phyloP scores from a whole-genome alignment of 2,329 filamentous ascomycete species.

The Pyricularia grisea region DNA sequence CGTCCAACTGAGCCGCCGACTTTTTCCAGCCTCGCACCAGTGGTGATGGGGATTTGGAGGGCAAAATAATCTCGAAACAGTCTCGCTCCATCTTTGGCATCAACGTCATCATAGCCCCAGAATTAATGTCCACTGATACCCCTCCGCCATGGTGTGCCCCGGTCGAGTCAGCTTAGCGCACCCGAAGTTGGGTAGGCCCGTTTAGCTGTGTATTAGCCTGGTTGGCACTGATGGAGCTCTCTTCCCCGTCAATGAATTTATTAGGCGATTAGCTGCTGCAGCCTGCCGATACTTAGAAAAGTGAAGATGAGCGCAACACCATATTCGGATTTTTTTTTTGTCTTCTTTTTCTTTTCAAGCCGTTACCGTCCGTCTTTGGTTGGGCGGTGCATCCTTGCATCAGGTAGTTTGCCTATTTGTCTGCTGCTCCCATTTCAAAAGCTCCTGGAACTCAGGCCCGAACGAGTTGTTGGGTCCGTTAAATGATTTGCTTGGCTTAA shows the following conservation, averaged over 20 bases:
- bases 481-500: neutral
- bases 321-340: neutral
- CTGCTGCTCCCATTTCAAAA: neutral
- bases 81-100: neutral
- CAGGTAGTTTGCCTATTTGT: neutral
- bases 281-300: neutral
- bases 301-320: neutral
- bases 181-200: neutral
- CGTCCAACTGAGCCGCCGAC: neutral
- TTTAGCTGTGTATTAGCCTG: neutral
- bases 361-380: neutral
- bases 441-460: neutral
- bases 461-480: neutral
- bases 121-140: neutral
- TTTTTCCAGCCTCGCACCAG: neutral
- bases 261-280: neutral
- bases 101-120: slow-evolving; percentile 1
- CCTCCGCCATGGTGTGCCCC: neutral
- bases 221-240: neutral
- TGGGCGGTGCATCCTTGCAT: neutral
- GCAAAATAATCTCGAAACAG: neutral
- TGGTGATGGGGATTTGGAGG: neutral
- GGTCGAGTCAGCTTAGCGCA: slow-evolving; percentile 2
- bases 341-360: neutral
- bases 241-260: neutral